Evolutionary conservation across 2,329 filamentous ascomycete species (phyloP), one percentile per base, ranked within the genome.

Genomic region (Paraphaeosphaeria sporulosa): DNA sequence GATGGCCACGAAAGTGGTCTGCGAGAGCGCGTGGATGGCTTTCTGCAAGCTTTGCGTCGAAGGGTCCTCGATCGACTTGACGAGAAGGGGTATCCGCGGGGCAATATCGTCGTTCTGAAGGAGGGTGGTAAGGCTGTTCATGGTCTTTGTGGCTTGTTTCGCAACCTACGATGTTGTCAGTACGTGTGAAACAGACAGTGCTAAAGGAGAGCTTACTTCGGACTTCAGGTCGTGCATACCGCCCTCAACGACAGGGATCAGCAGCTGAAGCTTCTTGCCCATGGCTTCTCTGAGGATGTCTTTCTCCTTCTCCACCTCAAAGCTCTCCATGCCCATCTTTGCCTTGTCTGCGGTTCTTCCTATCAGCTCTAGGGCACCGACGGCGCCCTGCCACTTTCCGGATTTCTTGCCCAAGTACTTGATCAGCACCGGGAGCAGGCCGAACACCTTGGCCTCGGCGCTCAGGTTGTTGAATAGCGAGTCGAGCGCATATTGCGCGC

Each of bases 1-100:
- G 65, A 96, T 86, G 58, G 95, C 94, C 55, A 99, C 95, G 70
- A 99, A 99, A n/a, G 95, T 99, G 12, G 95, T 99, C 82, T 96
- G 93, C 4, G 94, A 97, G 48, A 99, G 85, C 48, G 94, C 95
- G 75, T 97, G 95, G 66, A 99, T 98, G 34, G 95, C 94, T 83
- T 97, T 97, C 77, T 97, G 92, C 58, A 96, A 86, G 30, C 90
- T 93, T 78, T 96, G 89, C 15, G 91, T 85, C 12, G 93, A 97
- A 6, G 95, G 95, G 71, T 97, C 89, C 78, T 97, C 92, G 90
- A 99, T 97, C 51, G 93, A 92, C 76, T 96, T 93, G 79, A 99
- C 89, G 51, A 99, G 86, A 3, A 98, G 88, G 7, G 94, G 93
- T 72, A 99, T 94, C 72, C 93, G 88, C 49, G 94, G 94, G 25